Conservation (phyloP, 768 basidiomycete species). For the Tylopilus subfusipes region DNA sequence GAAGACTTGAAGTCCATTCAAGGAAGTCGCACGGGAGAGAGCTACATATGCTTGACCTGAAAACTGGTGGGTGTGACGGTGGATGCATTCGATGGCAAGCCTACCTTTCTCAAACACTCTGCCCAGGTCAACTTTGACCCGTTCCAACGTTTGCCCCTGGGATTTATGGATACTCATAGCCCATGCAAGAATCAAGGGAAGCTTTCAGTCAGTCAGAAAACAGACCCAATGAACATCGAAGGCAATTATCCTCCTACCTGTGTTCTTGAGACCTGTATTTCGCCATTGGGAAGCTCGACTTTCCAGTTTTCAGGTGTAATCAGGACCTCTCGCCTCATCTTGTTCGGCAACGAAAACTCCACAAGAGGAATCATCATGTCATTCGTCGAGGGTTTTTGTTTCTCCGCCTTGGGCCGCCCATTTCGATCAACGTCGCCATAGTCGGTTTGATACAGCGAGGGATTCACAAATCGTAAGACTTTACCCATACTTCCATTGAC, state of each 20-base stretch:
- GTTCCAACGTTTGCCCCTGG: constrained; percentile 93
- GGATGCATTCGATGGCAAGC: constrained; percentile 7
- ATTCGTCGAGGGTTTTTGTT: constrained; percentile 25
- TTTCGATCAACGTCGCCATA: constrained; percentile 34
- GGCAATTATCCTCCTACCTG: constrained; percentile 53
- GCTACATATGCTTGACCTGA: constrained; percentile 89
- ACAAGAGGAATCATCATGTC: constrained; percentile 62
- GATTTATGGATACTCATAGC: constrained; percentile 99
- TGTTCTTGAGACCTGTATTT: constrained; percentile 70
- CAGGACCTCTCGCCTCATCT: constrained; percentile 48
- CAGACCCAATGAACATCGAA: neutral
- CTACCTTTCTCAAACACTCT: constrained; percentile 90
- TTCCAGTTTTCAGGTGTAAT: constrained; percentile 79
- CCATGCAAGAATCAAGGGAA: constrained; percentile 90
- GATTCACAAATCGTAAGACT: constrained; percentile 69
- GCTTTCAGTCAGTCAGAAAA: constrained; percentile 37
- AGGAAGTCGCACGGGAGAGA: constrained; percentile 80
- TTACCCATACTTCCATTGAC: constrained; percentile 96
- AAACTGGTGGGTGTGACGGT: neutral
- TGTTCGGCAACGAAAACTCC: constrained; percentile 67
- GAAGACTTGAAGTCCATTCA: constrained; percentile 82
- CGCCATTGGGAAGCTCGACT: constrained; percentile 82
- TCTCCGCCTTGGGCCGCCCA: constrained; percentile 36
- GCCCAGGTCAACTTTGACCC: constrained; percentile 91
- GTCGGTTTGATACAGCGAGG: constrained; percentile 43